Conservation (phyloP, 345 rosid genomes). For the Kernera saxatilis region DNA sequence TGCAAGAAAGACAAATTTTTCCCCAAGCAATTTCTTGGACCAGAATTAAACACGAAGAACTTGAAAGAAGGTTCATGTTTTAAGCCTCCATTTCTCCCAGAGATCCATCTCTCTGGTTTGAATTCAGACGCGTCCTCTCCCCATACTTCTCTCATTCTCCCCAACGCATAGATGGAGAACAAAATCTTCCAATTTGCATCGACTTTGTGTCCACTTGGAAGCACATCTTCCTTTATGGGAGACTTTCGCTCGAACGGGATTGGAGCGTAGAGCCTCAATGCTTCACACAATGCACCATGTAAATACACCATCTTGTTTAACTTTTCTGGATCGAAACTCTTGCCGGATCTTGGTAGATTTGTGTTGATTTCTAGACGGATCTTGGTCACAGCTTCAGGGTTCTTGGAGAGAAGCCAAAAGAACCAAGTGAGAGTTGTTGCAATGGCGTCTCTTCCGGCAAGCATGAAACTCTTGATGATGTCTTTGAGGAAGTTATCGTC, state of each 20-base stretch:
- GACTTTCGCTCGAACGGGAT: slow-evolving; percentile 24
- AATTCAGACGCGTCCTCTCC: slow-evolving; percentile 33
- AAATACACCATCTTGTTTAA: slow-evolving; percentile 33
- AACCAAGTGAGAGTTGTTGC: slow-evolving; percentile 42
- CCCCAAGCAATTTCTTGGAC: slow-evolving; percentile 29
- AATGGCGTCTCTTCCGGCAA: slow-evolving; percentile 46
- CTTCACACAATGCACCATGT: slow-evolving; percentile 37
- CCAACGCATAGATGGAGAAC: slow-evolving; percentile 29
- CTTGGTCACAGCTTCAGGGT: slow-evolving; percentile 34
- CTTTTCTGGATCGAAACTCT: slow-evolving; percentile 10
- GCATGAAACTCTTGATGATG: slow-evolving; percentile 37
- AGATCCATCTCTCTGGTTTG: slow-evolving; percentile 31
- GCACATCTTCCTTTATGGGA: slow-evolving; percentile 26
- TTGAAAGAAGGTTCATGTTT: slow-evolving; percentile 28
- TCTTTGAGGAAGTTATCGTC: slow-evolving; percentile 45
- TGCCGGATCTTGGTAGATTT: neutral
- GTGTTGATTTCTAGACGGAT: slow-evolving; percentile 23
- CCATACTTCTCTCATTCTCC: slow-evolving; percentile 32
- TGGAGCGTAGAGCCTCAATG: slow-evolving; percentile 36
- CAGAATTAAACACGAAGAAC: slow-evolving; percentile 29
- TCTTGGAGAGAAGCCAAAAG: slow-evolving; percentile 41
- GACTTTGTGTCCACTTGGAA: slow-evolving; percentile 37
- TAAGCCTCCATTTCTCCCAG: slow-evolving; percentile 13
- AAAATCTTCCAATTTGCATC: slow-evolving; percentile 15
- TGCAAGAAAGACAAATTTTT: slow-evolving; percentile 14